Conservation (phyloP, 1,284 basidiomycete genomes). For the Apiotrichum sp. region DNA sequence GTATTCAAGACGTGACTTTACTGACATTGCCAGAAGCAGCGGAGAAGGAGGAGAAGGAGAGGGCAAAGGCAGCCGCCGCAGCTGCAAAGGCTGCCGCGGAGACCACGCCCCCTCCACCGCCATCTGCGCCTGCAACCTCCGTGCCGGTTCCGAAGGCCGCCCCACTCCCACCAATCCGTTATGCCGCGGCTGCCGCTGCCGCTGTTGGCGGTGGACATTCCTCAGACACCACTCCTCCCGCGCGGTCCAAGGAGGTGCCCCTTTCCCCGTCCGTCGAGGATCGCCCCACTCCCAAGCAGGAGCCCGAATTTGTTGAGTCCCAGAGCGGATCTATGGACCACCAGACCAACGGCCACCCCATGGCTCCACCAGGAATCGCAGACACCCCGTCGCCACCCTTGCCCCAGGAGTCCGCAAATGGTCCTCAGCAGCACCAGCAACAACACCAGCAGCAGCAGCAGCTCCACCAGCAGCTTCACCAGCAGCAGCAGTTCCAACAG, state of each 20-base stretch:
- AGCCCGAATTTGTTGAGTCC: slow-evolving; percentile 3
- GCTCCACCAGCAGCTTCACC: no score
- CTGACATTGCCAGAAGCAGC: slow-evolving; percentile 14
- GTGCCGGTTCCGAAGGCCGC: slow-evolving; percentile 37
- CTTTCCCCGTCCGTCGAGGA: slow-evolving; percentile 12
- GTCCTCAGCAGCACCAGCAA: slow-evolving; percentile 3
- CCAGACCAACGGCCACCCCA: slow-evolving; percentile 16
- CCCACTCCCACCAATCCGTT: background rate
- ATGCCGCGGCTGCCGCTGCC: slow-evolving; percentile 66
- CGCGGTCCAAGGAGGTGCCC: slow-evolving; percentile 30
- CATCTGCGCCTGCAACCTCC: slow-evolving; percentile 45
- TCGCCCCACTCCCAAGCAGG: slow-evolving; percentile 3
- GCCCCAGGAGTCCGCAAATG: slow-evolving; percentile 8
- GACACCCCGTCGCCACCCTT: slow-evolving; percentile 28
- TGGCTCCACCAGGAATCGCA: slow-evolving; percentile 24
- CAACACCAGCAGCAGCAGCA: slow-evolving; percentile 2
- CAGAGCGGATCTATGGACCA: background rate
- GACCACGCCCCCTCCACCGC: slow-evolving; percentile 2
- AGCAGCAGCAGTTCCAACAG: no score
- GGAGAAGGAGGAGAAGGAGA: slow-evolving; percentile 14
- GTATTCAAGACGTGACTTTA: no score
- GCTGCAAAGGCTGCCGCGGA: slow-evolving; percentile 21
- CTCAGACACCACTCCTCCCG: slow-evolving; percentile 55
- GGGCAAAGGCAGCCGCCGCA: slow-evolving; percentile 10
- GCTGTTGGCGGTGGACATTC: slow-evolving; percentile 57